Base-by-base conservation (phyloP, 2,329 filamentous ascomycete genomes). In the Phialophora expanda region DNA sequence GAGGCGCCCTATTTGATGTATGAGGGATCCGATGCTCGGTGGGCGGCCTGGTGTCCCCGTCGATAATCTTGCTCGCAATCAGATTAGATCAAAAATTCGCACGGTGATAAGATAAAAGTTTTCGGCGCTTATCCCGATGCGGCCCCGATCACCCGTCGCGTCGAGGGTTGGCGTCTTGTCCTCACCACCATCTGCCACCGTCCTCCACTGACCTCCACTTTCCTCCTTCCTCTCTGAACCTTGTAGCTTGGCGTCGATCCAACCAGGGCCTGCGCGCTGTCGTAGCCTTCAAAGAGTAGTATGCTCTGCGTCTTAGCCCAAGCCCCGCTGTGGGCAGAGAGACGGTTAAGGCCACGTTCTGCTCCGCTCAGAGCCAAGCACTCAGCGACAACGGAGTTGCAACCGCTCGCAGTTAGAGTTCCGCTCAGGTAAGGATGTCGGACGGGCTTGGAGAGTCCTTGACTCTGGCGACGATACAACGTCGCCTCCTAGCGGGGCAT, bases 61-160 rank as follows among this genome's bases (percentile, higher is more conserved):
- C 51, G 41, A 11, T 22, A 4, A 38, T 9, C 17, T 26, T 59
- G 26, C 6, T 20, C 17, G 2, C 56, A 32, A 60, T 60, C 28
- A 60, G 56, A 60, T 60, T 32, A 32, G 41, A 59, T 59, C 24
- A 60, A 60, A n/a, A 26, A 5, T n/a, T n/a, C n/a, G n/a, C n/a
- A n/a, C n/a, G n/a, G n/a, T 38, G 57, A 61, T 61, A 61, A 61
- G 57, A 61, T 61, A 32, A 53, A 48, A 61, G 17, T 61, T 61
- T 61, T 28, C 24, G 28, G 20, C 44, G 46, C 57, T 53, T 61
- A 30, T 26, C 57, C 46, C 6, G 4, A 32, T 53, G 30, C 11
- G 46, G 57, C 34, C 5, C 17, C 6, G 46, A 53, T 53, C 57
- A 41, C 22, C 46, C 46, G 46, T 61, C 57, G 57, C 46, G 11